Base-by-base conservation (phyloP, 495 filamentous ascomycete genomes). In the Opeltia flavorubescens region DNA sequence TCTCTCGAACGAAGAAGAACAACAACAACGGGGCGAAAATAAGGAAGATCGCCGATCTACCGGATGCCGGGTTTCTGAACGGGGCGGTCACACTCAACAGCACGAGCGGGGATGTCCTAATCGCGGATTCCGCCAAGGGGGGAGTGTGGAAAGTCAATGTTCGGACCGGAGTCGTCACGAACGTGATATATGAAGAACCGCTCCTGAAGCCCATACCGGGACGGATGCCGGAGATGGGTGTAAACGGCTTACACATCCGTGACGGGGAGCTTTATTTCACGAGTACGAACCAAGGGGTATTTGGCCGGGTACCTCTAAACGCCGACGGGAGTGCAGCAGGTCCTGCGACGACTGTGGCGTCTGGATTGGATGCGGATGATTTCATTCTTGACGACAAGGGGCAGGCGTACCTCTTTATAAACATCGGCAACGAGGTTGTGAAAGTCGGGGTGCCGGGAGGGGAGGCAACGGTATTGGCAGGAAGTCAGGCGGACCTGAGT, bases 221-320 rank as follows among this genome's bases (percentile, higher is more conserved):
- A 5, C 6, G 6, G 6, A 31, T 13, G 6, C 46, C 26, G 4
- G 18, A 30, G 44, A 46, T 1, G 0, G 66, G 63, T 3, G 61
- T 69, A 43, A 66, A 67, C 44, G 66, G 64, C 4, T 15, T 69
- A 0, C 53, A 55, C 13, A 49, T 59, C 0, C 48, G 45, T 8
- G 47, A 46, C 4, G 40, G 50, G 0, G 48, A 55, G 13, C 39
- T 64, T 8, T 69, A 62, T 53, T 69, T 65, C 53, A 61, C 59
- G 48, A 67, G 66, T 49, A 64, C 62, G 20, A 52, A 55, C 1
- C 55, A 55, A 29, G 53, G 33, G 2, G 47, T 57, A 5, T 55
- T 66, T 25, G 65, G 58, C 23, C 48, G 47, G 2, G 47, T 61
- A 0, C 33, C 15, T 9, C 46, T 67, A 11, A 53, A 61, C 40